Evolutionary conservation across 1,284 basidiomycete species (phyloP), one percentile per base, ranked within the genome.

Genomic region (Boletus hoseneyae): DNA sequence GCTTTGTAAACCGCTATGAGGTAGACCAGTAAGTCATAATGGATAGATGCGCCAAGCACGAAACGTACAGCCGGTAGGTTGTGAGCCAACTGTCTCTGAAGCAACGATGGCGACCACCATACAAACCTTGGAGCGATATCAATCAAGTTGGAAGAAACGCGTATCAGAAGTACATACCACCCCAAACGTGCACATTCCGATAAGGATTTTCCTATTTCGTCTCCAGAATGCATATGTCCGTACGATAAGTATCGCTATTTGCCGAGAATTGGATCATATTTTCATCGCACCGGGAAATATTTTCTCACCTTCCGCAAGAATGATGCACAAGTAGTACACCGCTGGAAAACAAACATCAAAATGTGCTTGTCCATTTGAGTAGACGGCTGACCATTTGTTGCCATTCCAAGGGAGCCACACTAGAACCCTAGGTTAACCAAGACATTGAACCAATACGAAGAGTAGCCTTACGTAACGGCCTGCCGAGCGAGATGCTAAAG

Each of bases 171-270:
- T 10, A 48, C 59, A 13, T 25, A 61, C 59, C 15, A 21, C 32
- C 35, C 56, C 59, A 19, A 54, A 50, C 19, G 32, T 34, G 23
- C 51, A 52, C 37, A 49, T 57, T 35, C 61, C 51, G 3, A 52
- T 34, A 12, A 61, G 57, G 12, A 63, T 48, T 46, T 25, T 61
- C 51, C 25, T 63, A 12, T 52, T 16, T 8, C 45, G 37, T 9
- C 51, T 51, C 59, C 61, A 61, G 48, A 63, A 53, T 0, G 47
- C 61, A 7, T 61, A 63, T 30, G 61, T 61, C 18, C 59, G 59
- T 25, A 61, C 51, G 10, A 61, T 48, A 37, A 61, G 54, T 51
- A 61, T 63, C 2, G 15, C 59, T 63, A 18, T 41, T 10, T 12
- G 8, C n/a, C 15, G 7, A 27, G 8, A 8, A 11, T 35, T 49